Conservation (phyloP, 2,329 filamentous ascomycete genomes). For the Monosporascus sp. region DNA sequence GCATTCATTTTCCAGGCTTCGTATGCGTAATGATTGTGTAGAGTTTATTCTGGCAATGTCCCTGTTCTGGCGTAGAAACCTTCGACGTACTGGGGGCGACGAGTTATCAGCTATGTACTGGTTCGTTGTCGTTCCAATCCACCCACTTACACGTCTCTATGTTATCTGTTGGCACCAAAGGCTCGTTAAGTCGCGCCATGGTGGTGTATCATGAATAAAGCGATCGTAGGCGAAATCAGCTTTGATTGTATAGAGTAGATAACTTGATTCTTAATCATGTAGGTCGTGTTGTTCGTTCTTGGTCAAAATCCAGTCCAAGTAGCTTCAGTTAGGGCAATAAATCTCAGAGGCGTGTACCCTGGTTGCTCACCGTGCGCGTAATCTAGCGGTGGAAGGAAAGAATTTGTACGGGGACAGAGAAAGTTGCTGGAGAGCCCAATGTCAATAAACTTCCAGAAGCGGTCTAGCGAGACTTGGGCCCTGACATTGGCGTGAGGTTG, state of each 20-base stretch:
- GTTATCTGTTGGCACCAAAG: conserved; percentile 60
- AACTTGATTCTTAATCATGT: neutral
- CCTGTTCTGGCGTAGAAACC: conserved; percentile 77
- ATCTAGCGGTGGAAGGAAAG: neutral
- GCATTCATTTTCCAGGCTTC: conserved; percentile 69
- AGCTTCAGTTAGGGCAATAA: no score
- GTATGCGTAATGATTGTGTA: conserved; percentile 69
- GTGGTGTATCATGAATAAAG: conserved; percentile 26
- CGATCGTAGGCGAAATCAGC: neutral
- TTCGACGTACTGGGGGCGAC: conserved; percentile 58
- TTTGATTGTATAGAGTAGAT: neutral
- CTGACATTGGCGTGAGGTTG: neutral
- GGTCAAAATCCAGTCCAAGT: no score
- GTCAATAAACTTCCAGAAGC: conserved; percentile 9
- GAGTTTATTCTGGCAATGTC: conserved; percentile 79
- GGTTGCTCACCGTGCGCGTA: neutral
- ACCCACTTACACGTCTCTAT: conserved; percentile 62
- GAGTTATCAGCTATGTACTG: conserved; percentile 1
- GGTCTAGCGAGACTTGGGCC: conserved; percentile 1
- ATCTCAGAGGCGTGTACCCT: neutral
- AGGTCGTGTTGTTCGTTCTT: no score
- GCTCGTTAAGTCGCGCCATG: conserved; percentile 81
- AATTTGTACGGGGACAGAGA: neutral
- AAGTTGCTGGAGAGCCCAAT: neutral
- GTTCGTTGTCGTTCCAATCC: neutral